Evolutionary conservation across 345 rosid species (phyloP).

Genomic region (Raphanus sativus): DNA sequence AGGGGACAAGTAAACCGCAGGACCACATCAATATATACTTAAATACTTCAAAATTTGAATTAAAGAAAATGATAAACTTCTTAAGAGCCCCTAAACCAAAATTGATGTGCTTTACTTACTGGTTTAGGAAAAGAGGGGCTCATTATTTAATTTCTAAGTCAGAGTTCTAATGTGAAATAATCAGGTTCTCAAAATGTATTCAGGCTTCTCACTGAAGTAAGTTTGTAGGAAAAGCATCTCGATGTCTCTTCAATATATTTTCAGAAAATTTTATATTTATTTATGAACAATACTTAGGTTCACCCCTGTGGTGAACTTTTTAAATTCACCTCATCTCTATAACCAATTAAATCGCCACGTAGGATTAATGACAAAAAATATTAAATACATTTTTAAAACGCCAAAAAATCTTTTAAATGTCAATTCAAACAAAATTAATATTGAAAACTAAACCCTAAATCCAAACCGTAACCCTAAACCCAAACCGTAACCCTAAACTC

Average conservation of each 20-base stretch:
- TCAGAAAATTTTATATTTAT: not conserved
- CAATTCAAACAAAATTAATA: too few relatives aligned
- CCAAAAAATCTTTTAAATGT: too few relatives aligned
- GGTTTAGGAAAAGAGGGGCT: not conserved
- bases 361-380: too few relatives aligned
- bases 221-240: not conserved
- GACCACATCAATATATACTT: conserved; percentile 30
- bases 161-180: not conserved
- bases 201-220: not conserved
- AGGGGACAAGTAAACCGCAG: conserved; percentile 31
- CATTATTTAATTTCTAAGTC: not conserved
- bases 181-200: not conserved
- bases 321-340: too few relatives aligned
- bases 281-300: too few relatives aligned
- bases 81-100: conserved; percentile 9
- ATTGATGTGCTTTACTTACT: not conserved
- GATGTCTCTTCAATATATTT: not conserved
- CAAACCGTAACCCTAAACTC: too few relatives aligned
- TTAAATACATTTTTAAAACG: too few relatives aligned
- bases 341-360: too few relatives aligned
- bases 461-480: too few relatives aligned
- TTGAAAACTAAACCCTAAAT: too few relatives aligned
- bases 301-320: too few relatives aligned
- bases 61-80: too few relatives aligned
- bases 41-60: not conserved